phyloP scores from a whole-genome alignment of 495 filamentous ascomycete genomes.

The Penicillium waksmanii region DNA sequence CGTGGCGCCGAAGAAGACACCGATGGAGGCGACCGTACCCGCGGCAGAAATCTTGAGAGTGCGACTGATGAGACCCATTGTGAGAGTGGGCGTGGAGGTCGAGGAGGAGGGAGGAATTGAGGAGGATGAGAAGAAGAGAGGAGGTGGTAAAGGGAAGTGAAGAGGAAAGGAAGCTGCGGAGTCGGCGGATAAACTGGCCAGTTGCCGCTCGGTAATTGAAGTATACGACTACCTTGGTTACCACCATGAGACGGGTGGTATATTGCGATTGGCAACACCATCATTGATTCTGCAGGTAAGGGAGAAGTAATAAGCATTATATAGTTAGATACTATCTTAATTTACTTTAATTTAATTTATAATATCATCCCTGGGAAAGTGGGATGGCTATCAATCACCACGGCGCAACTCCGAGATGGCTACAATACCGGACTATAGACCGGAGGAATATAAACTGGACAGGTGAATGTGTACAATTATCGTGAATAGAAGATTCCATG shows the following conservation, averaged over 20 bases:
- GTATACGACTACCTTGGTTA: too few relatives aligned
- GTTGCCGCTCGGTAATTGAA: not conserved
- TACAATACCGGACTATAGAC: too few relatives aligned
- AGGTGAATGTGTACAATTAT: too few relatives aligned
- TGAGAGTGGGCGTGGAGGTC: constrained; percentile 3
- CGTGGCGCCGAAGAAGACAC: constrained; percentile 47
- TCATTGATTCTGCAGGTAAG: not conserved
- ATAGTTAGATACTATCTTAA: not conserved
- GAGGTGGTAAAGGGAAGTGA: not conserved
- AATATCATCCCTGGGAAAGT: not conserved
- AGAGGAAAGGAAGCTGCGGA: constrained; percentile 7
- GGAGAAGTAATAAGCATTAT: too few relatives aligned
- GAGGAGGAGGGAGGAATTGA: constrained; percentile 2
- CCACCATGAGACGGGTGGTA: not conserved
- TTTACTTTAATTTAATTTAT: not conserved
- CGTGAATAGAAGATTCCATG: not conserved
- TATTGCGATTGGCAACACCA: not conserved
- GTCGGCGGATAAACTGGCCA: not conserved
- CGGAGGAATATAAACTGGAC: too few relatives aligned
- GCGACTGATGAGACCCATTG: constrained; percentile 54
- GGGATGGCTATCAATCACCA: too few relatives aligned
- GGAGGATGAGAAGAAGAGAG: not conserved
- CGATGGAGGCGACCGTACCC: constrained; percentile 44
- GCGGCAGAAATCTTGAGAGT: constrained; percentile 46
- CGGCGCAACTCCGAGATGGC: too few relatives aligned